Evolutionary conservation across 2,329 filamentous ascomycete species (phyloP).

Genomic region (Ceratocystiopsis minuta): DNA sequence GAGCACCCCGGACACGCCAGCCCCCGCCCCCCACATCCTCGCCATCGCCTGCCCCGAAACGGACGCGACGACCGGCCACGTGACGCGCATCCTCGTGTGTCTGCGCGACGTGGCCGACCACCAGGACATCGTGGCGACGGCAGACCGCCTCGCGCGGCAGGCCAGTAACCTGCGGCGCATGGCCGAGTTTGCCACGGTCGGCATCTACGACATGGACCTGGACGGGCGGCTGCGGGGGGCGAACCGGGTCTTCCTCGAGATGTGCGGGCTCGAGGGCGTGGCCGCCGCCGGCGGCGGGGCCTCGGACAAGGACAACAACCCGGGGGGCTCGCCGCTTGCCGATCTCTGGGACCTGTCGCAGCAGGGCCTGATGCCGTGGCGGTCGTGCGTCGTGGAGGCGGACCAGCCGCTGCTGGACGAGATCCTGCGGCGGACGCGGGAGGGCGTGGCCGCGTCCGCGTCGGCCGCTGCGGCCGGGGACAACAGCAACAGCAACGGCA

Average conservation of each 20-base stretch:
- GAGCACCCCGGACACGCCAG: conserved; percentile 14
- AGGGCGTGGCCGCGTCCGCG: too few relatives aligned
- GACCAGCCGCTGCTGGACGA: conserved; percentile 20
- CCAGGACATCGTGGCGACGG: conserved; percentile 29
- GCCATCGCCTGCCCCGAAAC: conserved; percentile 30
- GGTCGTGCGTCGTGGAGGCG: conserved; percentile 25
- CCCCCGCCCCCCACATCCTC: conserved; percentile 24
- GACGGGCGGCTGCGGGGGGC: conserved; percentile 30
- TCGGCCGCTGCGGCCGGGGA: too few relatives aligned
- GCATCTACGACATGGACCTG: conserved; percentile 35
- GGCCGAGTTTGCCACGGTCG: conserved; percentile 34
- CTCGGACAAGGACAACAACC: too few relatives aligned
- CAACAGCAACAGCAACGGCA: neutral
- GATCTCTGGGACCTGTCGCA: conserved; percentile 13
- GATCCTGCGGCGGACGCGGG: too few relatives aligned
- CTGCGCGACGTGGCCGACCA: conserved; percentile 33
- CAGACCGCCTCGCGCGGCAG: conserved; percentile 29
- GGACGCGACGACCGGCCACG: conserved; percentile 20
- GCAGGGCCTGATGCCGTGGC: conserved; percentile 24
- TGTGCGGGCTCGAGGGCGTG: conserved; percentile 24
- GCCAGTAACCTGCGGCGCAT: conserved; percentile 35
- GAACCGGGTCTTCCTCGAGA: conserved; percentile 34
- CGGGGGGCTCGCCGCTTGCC: too few relatives aligned
- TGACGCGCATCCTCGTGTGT: conserved; percentile 29
- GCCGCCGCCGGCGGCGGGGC: too few relatives aligned